phyloP scores from a whole-genome alignment of 176 grass and related monocot genomes.

The Pharus latifolius region DNA sequence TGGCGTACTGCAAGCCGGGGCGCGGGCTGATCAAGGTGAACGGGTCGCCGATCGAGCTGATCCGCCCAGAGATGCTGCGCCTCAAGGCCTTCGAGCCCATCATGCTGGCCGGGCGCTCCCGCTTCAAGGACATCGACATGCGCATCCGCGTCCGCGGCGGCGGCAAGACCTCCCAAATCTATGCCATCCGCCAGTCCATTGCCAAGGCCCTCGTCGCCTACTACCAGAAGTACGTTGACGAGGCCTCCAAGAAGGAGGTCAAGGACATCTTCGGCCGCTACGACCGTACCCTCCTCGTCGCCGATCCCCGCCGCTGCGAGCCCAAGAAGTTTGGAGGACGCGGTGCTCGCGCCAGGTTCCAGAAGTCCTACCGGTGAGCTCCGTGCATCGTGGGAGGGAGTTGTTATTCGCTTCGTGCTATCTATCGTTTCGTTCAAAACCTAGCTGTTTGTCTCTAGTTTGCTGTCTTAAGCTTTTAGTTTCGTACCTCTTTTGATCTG shows the following conservation, averaged over 20 bases:
- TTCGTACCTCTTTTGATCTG: not conserved
- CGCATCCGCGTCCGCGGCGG: conserved; percentile 72
- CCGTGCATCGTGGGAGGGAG: not conserved
- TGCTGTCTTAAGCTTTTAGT: not conserved
- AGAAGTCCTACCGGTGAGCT: conserved; percentile 26
- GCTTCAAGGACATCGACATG: conserved; percentile 80
- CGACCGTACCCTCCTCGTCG: conserved; percentile 81
- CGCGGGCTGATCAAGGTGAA: conserved; percentile 85
- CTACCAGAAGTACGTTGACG: conserved; percentile 87
- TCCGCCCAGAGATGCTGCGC: conserved; percentile 63
- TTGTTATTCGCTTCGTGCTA: not conserved
- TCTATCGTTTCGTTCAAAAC: not conserved
- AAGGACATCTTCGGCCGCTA: conserved; percentile 75
- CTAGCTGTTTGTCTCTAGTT: not conserved
- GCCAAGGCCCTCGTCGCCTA: conserved; percentile 69
- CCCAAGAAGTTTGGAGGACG: conserved; percentile 86
- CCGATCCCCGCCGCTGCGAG: conserved; percentile 72
- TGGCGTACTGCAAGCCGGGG: conserved; percentile 65
- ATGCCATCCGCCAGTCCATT: conserved; percentile 74
- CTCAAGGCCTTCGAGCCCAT: conserved; percentile 81
- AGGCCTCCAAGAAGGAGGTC: conserved; percentile 73
- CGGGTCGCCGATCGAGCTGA: conserved; percentile 70
- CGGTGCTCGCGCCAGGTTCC: conserved; percentile 69
- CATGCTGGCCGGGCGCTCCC: conserved; percentile 46
- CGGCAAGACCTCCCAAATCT: conserved; percentile 74